Conservation (phyloP, 2,329 filamentous ascomycete species). For the Colletotrichum sp. region DNA sequence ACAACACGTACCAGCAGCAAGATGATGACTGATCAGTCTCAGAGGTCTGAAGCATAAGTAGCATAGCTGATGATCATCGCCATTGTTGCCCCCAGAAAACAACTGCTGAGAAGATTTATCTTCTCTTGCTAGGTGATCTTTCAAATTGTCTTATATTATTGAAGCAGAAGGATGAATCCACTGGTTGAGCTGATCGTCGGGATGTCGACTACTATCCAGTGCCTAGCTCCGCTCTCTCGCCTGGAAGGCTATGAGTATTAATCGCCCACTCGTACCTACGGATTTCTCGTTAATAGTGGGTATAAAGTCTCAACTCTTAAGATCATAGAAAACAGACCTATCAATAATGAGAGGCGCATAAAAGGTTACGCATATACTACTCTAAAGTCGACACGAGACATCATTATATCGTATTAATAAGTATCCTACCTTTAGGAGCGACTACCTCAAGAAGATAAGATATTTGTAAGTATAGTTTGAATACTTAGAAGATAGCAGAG, state of each 20-base stretch:
- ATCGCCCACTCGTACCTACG: accelerated
- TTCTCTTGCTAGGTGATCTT: no score
- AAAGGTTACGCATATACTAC: background rate
- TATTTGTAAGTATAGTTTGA: no score
- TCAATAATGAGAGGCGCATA: no score
- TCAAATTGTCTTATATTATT: no score
- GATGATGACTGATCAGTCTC: no score
- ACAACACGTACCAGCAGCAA: background rate
- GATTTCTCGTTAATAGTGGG: accelerated
- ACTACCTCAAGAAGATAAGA: no score
- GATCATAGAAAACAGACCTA: background rate
- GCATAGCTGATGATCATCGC: no score
- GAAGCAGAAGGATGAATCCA: accelerated
- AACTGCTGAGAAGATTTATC: no score
- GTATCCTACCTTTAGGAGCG: no score
- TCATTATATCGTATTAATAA: background rate
- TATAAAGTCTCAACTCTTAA: background rate
- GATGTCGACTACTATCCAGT: no score
- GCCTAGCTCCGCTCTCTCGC: no score
- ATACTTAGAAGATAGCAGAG: background rate
- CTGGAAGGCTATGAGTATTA: background rate
- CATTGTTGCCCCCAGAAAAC: no score
- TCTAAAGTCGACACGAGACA: background rate
- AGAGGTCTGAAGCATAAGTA: background rate
- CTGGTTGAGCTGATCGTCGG: background rate